Percentiles rank a stretch among this genome's conserved stretches.
These are phyloP conservation scores for Collybiopsis confluens DNA, from an alignment of 768 basidiomycete genomes.

Conservation along the genomic window DNA sequence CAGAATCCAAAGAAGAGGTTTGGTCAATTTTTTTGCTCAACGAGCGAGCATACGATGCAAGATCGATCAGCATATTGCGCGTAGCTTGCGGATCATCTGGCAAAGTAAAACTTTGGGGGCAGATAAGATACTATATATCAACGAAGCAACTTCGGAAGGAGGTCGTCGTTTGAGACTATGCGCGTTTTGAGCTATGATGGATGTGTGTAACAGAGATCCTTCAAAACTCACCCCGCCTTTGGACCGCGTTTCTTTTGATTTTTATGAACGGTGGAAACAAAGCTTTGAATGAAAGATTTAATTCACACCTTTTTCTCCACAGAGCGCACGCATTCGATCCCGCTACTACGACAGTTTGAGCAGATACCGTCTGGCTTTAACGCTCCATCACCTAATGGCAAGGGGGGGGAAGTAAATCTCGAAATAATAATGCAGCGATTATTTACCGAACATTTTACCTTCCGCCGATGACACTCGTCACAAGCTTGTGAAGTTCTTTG, in stretches of 20 bases:
- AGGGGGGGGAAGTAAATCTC: background rate
- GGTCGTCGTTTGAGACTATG: background rate
- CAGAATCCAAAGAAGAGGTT: no score
- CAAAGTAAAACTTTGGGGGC: conserved; percentile 1
- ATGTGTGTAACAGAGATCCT: background rate
- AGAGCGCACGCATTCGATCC: background rate
- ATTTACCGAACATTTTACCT: background rate
- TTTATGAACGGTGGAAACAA: no score
- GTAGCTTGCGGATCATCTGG: background rate
- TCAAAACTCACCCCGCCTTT: background rate
- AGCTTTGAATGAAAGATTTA: background rate
- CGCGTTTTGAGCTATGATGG: background rate
- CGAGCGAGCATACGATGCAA: background rate
- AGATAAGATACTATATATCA: background rate
- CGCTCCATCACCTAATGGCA: background rate
- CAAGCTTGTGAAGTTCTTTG: background rate
- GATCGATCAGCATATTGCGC: conserved; percentile 1
- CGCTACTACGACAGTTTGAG: background rate
- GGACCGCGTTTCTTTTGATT: conserved; percentile 1
- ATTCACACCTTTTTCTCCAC: background rate
- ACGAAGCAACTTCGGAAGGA: background rate
- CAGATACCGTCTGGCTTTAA: background rate
- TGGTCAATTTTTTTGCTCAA: background rate
- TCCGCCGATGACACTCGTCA: background rate
- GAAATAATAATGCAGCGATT: background rate